phyloP scores from a whole-genome alignment of 2,329 filamentous ascomycete genomes.

The Neurospora crassa region DNA sequence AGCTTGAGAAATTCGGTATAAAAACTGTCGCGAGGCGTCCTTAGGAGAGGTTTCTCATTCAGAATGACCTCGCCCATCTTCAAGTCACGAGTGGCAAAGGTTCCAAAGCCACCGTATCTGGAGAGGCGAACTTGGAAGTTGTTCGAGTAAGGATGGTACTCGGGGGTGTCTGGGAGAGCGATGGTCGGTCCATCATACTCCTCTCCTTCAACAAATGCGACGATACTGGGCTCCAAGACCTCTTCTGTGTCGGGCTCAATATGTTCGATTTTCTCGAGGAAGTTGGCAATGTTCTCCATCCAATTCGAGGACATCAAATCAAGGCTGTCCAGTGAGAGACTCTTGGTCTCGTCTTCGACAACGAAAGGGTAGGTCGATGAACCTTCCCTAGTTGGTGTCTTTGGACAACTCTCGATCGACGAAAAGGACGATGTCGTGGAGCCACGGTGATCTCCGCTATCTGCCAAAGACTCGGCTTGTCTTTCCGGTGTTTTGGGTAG shows the following conservation, averaged over 20 bases:
- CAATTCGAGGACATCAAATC: neutral
- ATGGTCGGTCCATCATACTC: neutral
- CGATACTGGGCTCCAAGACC: neutral
- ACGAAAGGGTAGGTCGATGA: neutral
- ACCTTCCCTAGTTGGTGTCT: neutral
- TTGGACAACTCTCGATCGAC: neutral
- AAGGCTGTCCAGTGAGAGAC: neutral
- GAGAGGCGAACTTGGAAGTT: constrained; percentile 33
- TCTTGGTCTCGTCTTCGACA: neutral
- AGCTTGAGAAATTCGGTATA: constrained; percentile 28
- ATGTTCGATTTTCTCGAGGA: neutral
- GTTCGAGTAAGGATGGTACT: constrained; percentile 3
- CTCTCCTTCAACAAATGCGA: neutral
- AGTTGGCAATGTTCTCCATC: neutral
- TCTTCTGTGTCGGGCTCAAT: neutral
- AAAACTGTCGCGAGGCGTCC: constrained; percentile 21
- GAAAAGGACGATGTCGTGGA: neutral
- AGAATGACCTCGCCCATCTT: constrained; percentile 31
- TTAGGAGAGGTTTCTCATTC: constrained; percentile 34
- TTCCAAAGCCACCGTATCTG: constrained; percentile 33
- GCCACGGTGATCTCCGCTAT: neutral
- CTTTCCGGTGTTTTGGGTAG: neutral
- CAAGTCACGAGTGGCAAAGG: constrained; percentile 34
- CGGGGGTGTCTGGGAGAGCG: neutral
- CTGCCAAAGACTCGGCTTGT: neutral